A percentile compares a stretch with the other conserved stretches of the same genome.
phyloP scores from a whole-genome alignment of 164 flowering plant genomes.

The Dillenia suffruticosa region DNA sequence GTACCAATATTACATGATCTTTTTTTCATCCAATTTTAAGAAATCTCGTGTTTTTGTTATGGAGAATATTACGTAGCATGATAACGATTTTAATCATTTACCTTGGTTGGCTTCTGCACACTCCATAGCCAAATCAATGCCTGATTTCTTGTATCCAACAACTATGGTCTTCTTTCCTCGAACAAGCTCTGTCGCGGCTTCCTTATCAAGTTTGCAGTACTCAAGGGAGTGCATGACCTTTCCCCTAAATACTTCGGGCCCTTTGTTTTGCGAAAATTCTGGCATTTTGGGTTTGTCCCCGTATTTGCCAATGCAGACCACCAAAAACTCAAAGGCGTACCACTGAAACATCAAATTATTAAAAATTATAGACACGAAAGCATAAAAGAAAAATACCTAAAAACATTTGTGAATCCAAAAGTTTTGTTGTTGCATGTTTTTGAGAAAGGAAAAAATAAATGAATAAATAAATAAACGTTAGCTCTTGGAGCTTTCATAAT shows the following conservation, averaged over 20 bases:
- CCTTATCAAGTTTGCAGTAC: slow-evolving; percentile 69
- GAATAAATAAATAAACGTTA: too few species aligned
- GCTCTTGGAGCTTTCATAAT: too few species aligned
- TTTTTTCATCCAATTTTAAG: too few species aligned
- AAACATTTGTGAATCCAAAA: neutral
- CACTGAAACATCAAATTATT: slow-evolving; percentile 34
- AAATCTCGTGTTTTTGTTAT: too few species aligned
- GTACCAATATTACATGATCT: too few species aligned
- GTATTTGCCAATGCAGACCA: slow-evolving; percentile 81
- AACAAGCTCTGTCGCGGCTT: slow-evolving; percentile 45
- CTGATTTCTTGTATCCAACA: slow-evolving; percentile 90
- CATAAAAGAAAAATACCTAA: neutral
- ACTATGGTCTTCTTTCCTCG: slow-evolving; percentile 73
- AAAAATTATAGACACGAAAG: neutral
- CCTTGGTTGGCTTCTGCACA: slow-evolving; percentile 91
- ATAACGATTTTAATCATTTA: slow-evolving; percentile 8
- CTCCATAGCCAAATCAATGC: slow-evolving; percentile 78
- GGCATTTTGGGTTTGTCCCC: slow-evolving; percentile 75
- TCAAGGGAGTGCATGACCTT: slow-evolving; percentile 80
- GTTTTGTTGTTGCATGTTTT: too few species aligned
- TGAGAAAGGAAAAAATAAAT: too few species aligned
- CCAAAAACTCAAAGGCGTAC: slow-evolving; percentile 69
- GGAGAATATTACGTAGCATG: too few species aligned
- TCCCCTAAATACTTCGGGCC: slow-evolving; percentile 74
- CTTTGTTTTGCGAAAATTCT: slow-evolving; percentile 47